Evolutionary conservation across 257 asterid genomes (phyloP).

Genomic region (Craterostigma plantagineum): DNA sequence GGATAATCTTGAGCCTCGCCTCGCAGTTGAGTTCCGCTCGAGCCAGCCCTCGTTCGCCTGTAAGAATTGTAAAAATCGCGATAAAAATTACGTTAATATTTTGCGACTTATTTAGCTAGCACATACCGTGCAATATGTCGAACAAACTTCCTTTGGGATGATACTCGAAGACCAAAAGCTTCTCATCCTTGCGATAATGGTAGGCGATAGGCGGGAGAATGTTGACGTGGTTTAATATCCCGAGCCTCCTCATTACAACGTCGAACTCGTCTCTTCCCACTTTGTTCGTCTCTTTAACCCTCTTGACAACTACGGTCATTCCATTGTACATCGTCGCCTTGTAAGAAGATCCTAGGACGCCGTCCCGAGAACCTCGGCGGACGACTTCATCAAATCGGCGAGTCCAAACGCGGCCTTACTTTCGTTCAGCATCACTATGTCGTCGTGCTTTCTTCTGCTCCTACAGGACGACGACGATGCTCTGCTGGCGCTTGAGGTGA

Average conservation of each 20-base stretch:
- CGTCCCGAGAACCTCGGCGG: conserved; percentile 64
- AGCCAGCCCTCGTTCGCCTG: conserved; percentile 39
- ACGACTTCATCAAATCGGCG: conserved; percentile 62
- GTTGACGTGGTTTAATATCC: conserved; percentile 40
- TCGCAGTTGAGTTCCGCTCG: conserved; percentile 49
- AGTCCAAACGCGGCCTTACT: conserved; percentile 52
- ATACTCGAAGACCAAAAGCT: conserved; percentile 46
- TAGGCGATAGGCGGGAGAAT: conserved; percentile 57
- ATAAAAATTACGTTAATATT: no score
- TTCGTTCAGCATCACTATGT: conserved; percentile 34
- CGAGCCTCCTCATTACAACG: conserved; percentile 35
- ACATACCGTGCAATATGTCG: conserved; percentile 41
- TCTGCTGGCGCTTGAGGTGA: conserved; percentile 5
- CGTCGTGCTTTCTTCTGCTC: conserved; percentile 13
- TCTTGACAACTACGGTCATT: conserved; percentile 49
- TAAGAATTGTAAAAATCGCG: no score
- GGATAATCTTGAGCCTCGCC: conserved; percentile 34
- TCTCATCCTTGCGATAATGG: conserved; percentile 58
- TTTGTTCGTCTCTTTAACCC: conserved; percentile 40
- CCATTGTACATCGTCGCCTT: conserved; percentile 52
- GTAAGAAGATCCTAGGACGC: conserved; percentile 41
- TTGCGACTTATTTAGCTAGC: no score
- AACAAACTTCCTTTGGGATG: conserved; percentile 51
- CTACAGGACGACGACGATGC: conserved; percentile 8
- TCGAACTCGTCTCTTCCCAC: conserved; percentile 50